Conservation (phyloP, 495 filamentous ascomycete genomes). For the Parathielavia appendiculata region DNA sequence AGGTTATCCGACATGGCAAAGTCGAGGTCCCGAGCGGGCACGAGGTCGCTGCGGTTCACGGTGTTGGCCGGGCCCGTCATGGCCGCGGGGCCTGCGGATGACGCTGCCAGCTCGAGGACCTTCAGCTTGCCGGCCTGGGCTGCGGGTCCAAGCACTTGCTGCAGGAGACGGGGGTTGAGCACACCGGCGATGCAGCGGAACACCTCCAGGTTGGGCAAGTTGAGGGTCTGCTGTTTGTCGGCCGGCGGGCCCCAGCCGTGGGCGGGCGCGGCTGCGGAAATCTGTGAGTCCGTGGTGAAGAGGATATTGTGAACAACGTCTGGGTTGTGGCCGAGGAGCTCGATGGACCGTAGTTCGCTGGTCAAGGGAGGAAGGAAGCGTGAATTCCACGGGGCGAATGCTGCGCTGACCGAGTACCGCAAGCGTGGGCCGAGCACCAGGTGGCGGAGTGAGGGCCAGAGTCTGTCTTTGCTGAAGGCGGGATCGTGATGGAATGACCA, state of each 20-base stretch:
- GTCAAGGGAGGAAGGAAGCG: slow-evolving; percentile 12
- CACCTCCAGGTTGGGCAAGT: slow-evolving; percentile 20
- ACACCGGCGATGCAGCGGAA: slow-evolving; percentile 21
- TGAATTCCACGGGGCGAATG: too few species aligned
- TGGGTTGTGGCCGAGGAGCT: background rate
- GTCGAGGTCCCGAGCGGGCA: slow-evolving; percentile 13
- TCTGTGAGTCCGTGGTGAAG: background rate
- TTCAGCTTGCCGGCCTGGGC: slow-evolving; percentile 13
- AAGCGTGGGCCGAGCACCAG: slow-evolving; percentile 6
- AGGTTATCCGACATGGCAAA: slow-evolving; percentile 18
- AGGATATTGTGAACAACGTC: slow-evolving; percentile 5
- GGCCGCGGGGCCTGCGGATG: too few species aligned
- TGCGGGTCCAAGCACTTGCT: slow-evolving; percentile 10
- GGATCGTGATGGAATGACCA: background rate
- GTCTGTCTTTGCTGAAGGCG: background rate
- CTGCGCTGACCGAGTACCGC: background rate
- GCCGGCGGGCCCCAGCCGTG: background rate
- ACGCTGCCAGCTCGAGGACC: slow-evolving; percentile 23
- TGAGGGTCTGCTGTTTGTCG: background rate
- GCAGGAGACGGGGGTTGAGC: slow-evolving; percentile 7
- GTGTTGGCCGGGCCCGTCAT: background rate
- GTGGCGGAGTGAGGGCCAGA: slow-evolving; percentile 12
- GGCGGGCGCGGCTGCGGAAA: background rate
- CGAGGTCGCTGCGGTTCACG: background rate
- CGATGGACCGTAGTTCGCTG: slow-evolving; percentile 9